A percentile compares a stretch with the other conserved stretches of the same genome.
These are phyloP conservation scores for Bruguiera sexangula DNA, from an alignment of 345 rosid genomes.

Conservation along the genomic window DNA sequence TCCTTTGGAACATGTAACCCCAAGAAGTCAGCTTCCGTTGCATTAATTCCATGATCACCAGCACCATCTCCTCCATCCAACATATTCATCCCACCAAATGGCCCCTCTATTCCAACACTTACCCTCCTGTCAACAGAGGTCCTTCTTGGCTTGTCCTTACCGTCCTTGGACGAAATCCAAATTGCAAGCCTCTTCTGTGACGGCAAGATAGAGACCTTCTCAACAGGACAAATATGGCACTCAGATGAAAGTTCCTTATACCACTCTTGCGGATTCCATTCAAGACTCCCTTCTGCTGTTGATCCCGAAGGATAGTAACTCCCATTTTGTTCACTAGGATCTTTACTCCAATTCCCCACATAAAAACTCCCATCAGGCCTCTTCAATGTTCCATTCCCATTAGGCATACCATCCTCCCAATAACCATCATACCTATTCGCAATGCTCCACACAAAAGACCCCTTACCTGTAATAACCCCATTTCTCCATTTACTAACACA, in stretches of 20 bases:
- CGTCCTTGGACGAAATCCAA: constrained; percentile 68
- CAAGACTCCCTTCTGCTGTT: constrained; percentile 29
- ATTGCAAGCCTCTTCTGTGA: constrained; percentile 82
- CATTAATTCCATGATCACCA: constrained; percentile 8
- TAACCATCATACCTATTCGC: constrained; percentile 65
- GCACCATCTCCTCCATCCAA: constrained; percentile 44
- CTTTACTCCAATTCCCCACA: constrained; percentile 80
- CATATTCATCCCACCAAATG: constrained; percentile 61
- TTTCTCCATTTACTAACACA: constrained; percentile 78
- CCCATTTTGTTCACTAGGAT: constrained; percentile 71
- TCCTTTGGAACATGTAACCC: constrained; percentile 30
- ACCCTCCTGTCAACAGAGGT: constrained; percentile 80
- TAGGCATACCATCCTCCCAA: constrained; percentile 85
- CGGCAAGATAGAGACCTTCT: constrained; percentile 66
- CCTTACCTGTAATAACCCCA: constrained; percentile 61
- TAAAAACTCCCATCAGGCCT: constrained; percentile 84
- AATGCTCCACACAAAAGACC: constrained; percentile 62
- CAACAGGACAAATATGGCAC: constrained; percentile 45
- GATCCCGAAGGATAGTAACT: constrained; percentile 64
- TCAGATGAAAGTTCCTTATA: constrained; percentile 32
- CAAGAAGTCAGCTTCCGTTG: constrained; percentile 41
- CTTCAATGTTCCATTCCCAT: constrained; percentile 64
- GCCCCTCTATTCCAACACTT: constrained; percentile 71
- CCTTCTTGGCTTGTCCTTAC: constrained; percentile 47
- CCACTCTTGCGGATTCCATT: constrained; percentile 69